Base-by-base conservation (phyloP, 129 eudicot genomes). In the Pittosporum tobira region DNA sequence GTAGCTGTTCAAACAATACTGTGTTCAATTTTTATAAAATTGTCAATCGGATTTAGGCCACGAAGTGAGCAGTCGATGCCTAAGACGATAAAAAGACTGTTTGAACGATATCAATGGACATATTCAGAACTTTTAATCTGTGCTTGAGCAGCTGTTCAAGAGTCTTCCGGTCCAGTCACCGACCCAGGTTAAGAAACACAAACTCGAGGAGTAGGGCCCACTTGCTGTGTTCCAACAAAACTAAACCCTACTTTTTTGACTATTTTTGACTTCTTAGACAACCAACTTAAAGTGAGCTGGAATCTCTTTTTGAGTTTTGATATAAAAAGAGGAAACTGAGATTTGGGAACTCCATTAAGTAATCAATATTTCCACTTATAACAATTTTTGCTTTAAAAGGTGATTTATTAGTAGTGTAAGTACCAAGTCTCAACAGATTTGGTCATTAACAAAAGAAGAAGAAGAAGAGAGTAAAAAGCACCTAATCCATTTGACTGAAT, bases 351-450 rank as follows among this genome's bases (percentile, higher is more conserved):
- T 14, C 46, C 14, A 40, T 40, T 40, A 40, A 40, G 16, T 40
- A 40, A 40, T 40, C 46, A 40, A n/a, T 40, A 10, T 40, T 40
- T 3, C 46, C 46, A 40, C 15, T 40, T 4, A 14, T 19, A 56
- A 56, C 44, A 3, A 56, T 45, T 56, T 56, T 56, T 54, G 43
- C 43, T 28, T 54, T 29, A 15, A 54, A 54, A 30, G 43, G 6
- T 1, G 6, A 26, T 9, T 8, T 38, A 1, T 38, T 38, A 12
- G 11, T 26, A 20, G 38, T 26, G 40, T 52, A n/a, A n/a, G 58
- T 52, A 34, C 59, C 59, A 10, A 55, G 61, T n/a, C n/a, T 45
- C 61, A 55, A 29, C 5, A 29, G 34, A 55, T 31, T 22, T 19
- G 61, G 45, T 55, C 61, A 55, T n/a, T 29, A 29, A 37, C 6